Evolutionary conservation across 2,329 filamentous ascomycete genomes (phyloP).

Genomic region (Colletotrichum acutatum): DNA sequence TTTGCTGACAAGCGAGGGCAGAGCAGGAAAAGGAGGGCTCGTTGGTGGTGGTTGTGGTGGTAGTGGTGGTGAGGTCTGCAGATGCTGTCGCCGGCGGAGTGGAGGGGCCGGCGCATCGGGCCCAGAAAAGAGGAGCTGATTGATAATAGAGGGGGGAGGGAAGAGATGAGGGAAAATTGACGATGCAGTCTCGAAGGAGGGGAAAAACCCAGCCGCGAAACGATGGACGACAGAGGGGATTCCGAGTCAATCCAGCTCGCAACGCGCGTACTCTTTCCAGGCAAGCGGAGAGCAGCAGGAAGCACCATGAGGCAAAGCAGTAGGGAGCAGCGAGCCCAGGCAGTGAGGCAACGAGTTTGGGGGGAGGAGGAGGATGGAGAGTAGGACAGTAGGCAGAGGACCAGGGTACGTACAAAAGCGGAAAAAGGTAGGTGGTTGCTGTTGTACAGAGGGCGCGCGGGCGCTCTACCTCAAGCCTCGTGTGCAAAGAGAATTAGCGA

Average conservation of each 20-base stretch:
- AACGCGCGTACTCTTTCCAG: background rate
- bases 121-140: slow-evolving; percentile 34
- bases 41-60: background rate
- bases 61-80: slow-evolving; percentile 5
- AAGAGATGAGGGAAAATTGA: slow-evolving; percentile 27
- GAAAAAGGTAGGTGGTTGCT: slow-evolving; percentile 7
- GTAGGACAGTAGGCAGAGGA: background rate
- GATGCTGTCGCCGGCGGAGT: slow-evolving; percentile 29
- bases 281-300: background rate
- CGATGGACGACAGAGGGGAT: background rate
- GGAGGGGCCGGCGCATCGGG: slow-evolving; percentile 35
- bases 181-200: background rate
- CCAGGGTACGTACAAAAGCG: slow-evolving; percentile 34
- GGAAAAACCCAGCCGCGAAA: background rate
- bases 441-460: slow-evolving; percentile 11
- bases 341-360: background rate
- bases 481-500: background rate
- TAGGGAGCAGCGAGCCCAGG: slow-evolving; percentile 14
- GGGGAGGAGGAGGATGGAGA: background rate
- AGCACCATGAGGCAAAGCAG: background rate
- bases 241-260: background rate
- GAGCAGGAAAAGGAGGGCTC: background rate
- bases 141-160: slow-evolving; percentile 25
- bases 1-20: slow-evolving; percentile 1
- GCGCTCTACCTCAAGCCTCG: background rate